Base-by-base conservation (phyloP, 306 rosid genomes). In the Aeschynomene evenia region DNA sequence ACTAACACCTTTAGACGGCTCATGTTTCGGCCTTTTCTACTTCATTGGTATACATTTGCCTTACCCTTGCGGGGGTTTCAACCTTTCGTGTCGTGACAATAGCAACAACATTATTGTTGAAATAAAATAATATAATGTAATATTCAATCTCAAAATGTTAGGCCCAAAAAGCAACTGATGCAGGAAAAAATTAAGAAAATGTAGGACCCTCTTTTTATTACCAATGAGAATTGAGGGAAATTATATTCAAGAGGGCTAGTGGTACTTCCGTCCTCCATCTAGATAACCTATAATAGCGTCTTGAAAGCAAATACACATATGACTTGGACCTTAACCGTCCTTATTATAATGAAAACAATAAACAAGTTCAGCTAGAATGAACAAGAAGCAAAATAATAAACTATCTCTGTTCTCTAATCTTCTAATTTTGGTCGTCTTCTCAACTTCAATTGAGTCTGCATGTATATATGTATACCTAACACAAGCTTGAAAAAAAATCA, bases 231-330 rank as follows among this genome's bases (percentile, higher is more conserved):
- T 1, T 15, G 43, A 71, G 43, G 50, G 15, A 49, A 77, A 73
- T 56, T 34, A 65, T 58, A 28, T 28, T 49, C 24, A 50, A 15
- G 7, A 9, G 34, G 51, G 45, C 20, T 49, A 63, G 61, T 59
- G 52, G 28, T 36, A 77, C 60, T 51, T 59, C 53, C 80, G 55
- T 43, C 78, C 46, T 70, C 39, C 78, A 53, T 70, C 39, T 55
- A 26, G 72, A 77, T 63, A 64, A 74, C 61, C 75, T 36, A n/a
- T n/a, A 42, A 70, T 59, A 61, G 68, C 51, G 29, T 73, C 23
- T 70, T 71, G 79, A 83, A 83, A 79, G 53, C 42, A 79, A n/a
- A 42, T 63, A 1, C 51, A 43, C 14, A 34, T 0, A 42, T 29
- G 62, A 74, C 49, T 68, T 37, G 59, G 69, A 72, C 79, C 48